Conservation (phyloP, 1,284 basidiomycete species). For the Phylloboletellus chloephorus region DNA sequence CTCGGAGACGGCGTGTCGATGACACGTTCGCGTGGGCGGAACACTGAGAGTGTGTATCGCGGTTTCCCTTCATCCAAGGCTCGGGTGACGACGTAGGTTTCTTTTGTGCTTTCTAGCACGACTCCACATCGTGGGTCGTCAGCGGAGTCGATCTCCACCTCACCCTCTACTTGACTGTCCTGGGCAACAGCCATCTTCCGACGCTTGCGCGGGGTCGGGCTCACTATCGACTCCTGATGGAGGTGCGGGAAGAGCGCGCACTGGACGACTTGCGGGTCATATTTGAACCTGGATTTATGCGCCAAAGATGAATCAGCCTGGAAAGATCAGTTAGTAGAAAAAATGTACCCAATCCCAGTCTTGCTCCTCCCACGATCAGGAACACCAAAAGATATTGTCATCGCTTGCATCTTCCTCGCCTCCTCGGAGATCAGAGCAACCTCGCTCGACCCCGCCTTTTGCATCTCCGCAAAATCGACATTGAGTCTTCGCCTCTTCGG, state of each 20-base stretch:
- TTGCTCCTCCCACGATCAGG: conserved; percentile 37
- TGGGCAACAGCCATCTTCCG: conserved; percentile 15
- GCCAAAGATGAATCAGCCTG: conserved; percentile 4
- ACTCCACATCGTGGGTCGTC: conserved; percentile 17
- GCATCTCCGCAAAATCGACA: conserved; percentile 24
- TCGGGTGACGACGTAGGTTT: conserved; percentile 21
- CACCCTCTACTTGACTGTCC: conserved; percentile 12
- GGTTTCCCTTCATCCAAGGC: conserved; percentile 7
- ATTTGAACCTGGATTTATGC: conserved; percentile 47
- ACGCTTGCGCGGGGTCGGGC: conserved; percentile 22
- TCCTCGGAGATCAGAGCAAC: conserved; percentile 27
- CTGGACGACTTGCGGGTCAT: conserved; percentile 44
- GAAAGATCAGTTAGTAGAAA: conserved; percentile 2
- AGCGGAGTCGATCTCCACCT: conserved; percentile 9
- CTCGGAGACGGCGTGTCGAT: not conserved
- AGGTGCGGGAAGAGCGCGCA: conserved; percentile 41
- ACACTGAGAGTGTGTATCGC: conserved; percentile 19
- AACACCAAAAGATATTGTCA: conserved; percentile 43
- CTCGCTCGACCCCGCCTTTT: conserved; percentile 20
- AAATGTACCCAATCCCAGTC: conserved; percentile 41
- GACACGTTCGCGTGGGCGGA: conserved; percentile 4
- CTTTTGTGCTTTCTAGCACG: conserved; percentile 23
- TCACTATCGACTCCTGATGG: conserved; percentile 7
- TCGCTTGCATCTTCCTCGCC: conserved; percentile 36
- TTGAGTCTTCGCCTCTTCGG: conserved; percentile 22